A percentile compares a stretch with the other conserved stretches of the same genome.
Conservation (phyloP, 169 alveolate genomes). For the Besnoitia besnoiti region DNA sequence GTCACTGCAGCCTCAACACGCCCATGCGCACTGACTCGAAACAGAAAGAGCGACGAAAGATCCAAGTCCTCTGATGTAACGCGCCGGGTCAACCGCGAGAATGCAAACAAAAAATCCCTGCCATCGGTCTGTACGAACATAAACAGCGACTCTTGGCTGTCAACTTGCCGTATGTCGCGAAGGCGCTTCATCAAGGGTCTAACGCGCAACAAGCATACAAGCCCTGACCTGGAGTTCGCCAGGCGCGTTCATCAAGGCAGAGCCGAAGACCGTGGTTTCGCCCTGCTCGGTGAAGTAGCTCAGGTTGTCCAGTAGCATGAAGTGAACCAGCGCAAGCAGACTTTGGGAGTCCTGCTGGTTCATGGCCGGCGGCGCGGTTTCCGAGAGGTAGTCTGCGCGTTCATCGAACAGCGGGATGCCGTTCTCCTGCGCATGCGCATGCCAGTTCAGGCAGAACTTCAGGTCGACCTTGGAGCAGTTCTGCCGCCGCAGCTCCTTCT, state of each 20-base stretch:
- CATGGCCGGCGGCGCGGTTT: not conserved
- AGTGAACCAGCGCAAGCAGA: not conserved
- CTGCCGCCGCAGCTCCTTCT: slow-evolving; percentile 21
- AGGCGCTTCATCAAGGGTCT: too few relatives aligned
- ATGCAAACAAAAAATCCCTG: too few relatives aligned
- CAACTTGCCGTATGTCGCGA: too few relatives aligned
- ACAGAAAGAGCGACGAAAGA: too few relatives aligned
- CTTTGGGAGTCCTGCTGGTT: slow-evolving; percentile 5
- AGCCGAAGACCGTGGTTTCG: slow-evolving; percentile 28
- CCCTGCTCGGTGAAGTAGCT: slow-evolving; percentile 8
- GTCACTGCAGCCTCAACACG: too few relatives aligned
- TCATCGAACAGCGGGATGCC: not conserved
- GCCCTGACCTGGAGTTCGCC: not conserved
- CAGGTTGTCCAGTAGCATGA: not conserved
- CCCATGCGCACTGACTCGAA: too few relatives aligned
- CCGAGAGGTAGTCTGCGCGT: slow-evolving; percentile 5
- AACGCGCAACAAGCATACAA: too few relatives aligned
- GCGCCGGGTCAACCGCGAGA: too few relatives aligned
- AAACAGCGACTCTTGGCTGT: too few relatives aligned
- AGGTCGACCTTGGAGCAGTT: not conserved
- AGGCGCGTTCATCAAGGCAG: not conserved
- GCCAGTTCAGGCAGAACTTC: not conserved
- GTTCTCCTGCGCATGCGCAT: not conserved
- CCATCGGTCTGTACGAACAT: too few relatives aligned
- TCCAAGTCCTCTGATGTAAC: too few relatives aligned